phyloP scores from a whole-genome alignment of 2,329 filamentous ascomycete species.

The Coniochaeta sp. region DNA sequence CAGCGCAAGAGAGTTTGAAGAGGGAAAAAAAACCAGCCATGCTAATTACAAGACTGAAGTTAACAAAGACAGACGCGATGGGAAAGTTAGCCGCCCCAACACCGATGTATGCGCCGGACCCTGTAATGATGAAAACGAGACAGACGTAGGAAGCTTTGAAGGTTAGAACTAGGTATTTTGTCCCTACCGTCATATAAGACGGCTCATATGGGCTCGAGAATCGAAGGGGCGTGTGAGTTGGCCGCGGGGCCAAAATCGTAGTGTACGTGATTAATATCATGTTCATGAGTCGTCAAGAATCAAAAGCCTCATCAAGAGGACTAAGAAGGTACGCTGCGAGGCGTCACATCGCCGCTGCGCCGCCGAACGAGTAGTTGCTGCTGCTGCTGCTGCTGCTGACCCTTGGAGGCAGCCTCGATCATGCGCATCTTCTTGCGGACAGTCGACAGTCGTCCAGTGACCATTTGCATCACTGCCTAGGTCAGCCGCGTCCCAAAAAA shows the following conservation, averaged over 20 bases:
- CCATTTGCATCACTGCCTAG: conserved; percentile 55
- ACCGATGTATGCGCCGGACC: background rate
- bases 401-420: conserved; percentile 51
- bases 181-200: background rate
- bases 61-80: background rate
- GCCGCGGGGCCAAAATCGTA: conserved; percentile 1
- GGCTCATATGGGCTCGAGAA: background rate
- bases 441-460: conserved; percentile 43
- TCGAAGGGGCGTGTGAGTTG: background rate
- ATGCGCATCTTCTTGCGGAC: conserved; percentile 55
- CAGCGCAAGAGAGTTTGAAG: background rate
- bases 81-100: background rate
- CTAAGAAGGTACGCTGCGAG: conserved; percentile 44
- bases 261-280: background rate
- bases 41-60: background rate
- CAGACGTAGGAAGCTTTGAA: background rate
- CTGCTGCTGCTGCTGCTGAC: conserved; percentile 31
- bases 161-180: background rate
- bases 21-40: background rate
- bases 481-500: background rate
- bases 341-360: conserved; percentile 48
- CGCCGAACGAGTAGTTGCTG: conserved; percentile 33
- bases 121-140: background rate
- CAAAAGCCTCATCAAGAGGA: conserved; percentile 22
- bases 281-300: conserved; percentile 3